Evolutionary conservation across 2,329 filamentous ascomycete species (phyloP).

Genomic region (Harringtonia aguacate): DNA sequence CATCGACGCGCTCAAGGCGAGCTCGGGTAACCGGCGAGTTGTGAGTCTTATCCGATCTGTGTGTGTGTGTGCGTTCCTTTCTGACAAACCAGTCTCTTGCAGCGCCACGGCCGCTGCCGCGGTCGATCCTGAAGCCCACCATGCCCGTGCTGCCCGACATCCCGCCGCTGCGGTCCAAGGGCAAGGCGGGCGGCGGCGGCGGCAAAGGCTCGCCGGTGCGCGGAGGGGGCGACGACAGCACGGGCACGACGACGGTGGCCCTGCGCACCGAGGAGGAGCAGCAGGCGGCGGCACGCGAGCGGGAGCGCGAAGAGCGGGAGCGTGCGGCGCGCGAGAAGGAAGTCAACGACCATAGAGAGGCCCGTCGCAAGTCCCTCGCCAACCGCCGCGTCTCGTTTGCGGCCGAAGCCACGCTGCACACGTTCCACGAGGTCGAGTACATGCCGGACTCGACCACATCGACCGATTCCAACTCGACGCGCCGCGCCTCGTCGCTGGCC

Average conservation of each 20-base stretch:
- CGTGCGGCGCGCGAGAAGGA: slow-evolving; percentile 48
- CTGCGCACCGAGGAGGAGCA: slow-evolving; percentile 61
- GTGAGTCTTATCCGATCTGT: slow-evolving; percentile 37
- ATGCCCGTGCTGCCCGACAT: slow-evolving; percentile 57
- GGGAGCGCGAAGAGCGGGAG: slow-evolving; percentile 59
- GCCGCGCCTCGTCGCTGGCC: slow-evolving; percentile 55
- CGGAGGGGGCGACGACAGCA: slow-evolving; percentile 20
- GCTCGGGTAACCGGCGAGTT: slow-evolving; percentile 67
- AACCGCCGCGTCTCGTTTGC: slow-evolving; percentile 94
- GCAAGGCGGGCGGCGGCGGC: no score
- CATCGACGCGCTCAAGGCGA: slow-evolving; percentile 67
- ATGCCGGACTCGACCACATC: slow-evolving; percentile 78
- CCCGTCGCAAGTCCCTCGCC: slow-evolving; percentile 82
- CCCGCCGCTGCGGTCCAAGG: slow-evolving; percentile 55
- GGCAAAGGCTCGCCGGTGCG: slow-evolving; percentile 1
- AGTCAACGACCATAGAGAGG: slow-evolving; percentile 65
- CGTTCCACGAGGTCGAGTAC: slow-evolving; percentile 89
- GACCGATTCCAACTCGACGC: slow-evolving; percentile 58
- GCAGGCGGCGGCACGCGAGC: slow-evolving; percentile 56
- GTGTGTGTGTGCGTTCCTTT: slow-evolving; percentile 12
- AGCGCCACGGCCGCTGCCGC: slow-evolving; percentile 39
- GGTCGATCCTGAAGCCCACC: slow-evolving; percentile 74
- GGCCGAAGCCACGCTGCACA: slow-evolving; percentile 92
- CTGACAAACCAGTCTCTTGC: slow-evolving; percentile 38
- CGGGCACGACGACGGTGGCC: slow-evolving; percentile 44